Percentiles rank a stretch among this genome's conserved stretches.
phyloP scores from a whole-genome alignment of 305 asterid species.

The Withania somnifera region DNA sequence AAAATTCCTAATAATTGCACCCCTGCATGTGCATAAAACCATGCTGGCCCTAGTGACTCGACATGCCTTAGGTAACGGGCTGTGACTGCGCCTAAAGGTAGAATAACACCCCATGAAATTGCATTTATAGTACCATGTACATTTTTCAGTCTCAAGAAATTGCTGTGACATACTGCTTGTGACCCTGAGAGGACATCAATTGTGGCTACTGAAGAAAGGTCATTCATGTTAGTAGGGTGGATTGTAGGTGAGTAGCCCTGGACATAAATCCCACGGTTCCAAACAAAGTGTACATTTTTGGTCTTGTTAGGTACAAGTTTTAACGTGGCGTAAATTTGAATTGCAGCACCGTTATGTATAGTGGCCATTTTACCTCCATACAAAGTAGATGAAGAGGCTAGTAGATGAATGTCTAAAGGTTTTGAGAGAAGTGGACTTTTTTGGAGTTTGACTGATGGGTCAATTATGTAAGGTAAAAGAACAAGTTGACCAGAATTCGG shows the following conservation, averaged over 20 bases:
- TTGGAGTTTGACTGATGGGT: conserved; percentile 64
- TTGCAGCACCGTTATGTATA: conserved; percentile 57
- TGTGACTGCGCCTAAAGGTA: conserved; percentile 58
- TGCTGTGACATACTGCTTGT: conserved; percentile 22
- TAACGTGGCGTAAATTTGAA: conserved; percentile 53
- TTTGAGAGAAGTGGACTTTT: conserved; percentile 64
- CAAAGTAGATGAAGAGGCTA: conserved; percentile 57
- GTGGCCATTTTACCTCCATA: conserved; percentile 89
- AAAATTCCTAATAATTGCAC: conserved; percentile 47
- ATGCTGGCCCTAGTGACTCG: conserved; percentile 45
- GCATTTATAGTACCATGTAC: conserved; percentile 56
- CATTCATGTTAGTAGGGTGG: conserved; percentile 50
- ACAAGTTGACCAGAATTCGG: conserved; percentile 85
- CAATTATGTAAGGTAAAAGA: conserved; percentile 64
- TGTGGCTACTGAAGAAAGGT: conserved; percentile 58
- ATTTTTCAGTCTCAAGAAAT: conserved; percentile 30
- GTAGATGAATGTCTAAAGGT: conserved; percentile 64
- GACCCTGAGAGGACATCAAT: conserved; percentile 55
- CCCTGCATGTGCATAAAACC: conserved; percentile 84
- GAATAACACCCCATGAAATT: conserved; percentile 65
- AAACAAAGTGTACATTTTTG: conserved; percentile 41
- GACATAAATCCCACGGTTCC: conserved; percentile 84
- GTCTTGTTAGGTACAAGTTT: conserved; percentile 54
- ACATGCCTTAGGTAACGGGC: conserved; percentile 70
- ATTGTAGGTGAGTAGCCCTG: conserved; percentile 93